These are phyloP conservation scores for Cyclospora cayetanensis DNA, from an alignment of 169 alveolate species.

Conservation along the genomic window DNA sequence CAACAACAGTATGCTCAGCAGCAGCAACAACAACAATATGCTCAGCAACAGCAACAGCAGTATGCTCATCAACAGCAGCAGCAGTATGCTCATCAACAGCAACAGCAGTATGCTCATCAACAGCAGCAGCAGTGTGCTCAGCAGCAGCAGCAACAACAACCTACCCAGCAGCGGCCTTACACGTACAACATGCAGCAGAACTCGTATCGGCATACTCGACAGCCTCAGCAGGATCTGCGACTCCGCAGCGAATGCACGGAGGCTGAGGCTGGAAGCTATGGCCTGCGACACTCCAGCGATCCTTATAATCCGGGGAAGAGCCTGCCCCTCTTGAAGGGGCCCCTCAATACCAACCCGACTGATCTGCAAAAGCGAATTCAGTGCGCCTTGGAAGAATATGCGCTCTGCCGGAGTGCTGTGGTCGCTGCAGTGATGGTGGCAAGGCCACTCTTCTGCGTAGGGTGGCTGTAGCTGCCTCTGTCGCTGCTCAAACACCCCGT, in stretches of 20 bases:
- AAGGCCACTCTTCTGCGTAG: too few species aligned
- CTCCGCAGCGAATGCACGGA: not conserved
- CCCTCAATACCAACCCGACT: not conserved
- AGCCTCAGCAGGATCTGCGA: not conserved
- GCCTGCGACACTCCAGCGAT: not conserved
- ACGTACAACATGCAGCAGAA: too few species aligned
- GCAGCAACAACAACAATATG: not conserved
- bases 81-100: not conserved
- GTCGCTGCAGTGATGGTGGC: not conserved
- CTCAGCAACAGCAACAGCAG: not conserved
- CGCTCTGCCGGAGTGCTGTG: not conserved
- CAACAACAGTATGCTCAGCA: not conserved
- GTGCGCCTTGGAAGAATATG: not conserved
- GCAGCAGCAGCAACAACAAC: too few species aligned
- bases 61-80: not conserved
- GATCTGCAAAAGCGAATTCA: not conserved
- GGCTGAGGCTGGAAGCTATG: not conserved
- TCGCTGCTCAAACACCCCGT: too few species aligned
- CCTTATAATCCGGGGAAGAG: not conserved
- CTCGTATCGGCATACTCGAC: not conserved
- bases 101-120: not conserved
- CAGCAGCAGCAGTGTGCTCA: slow-evolving; percentile 1
- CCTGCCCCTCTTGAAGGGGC: not conserved
- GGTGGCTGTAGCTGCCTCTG: not conserved
- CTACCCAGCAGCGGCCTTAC: too few species aligned